Conservation (phyloP, 2,329 filamentous ascomycete genomes). For the Calcarisporium arbuscula region DNA sequence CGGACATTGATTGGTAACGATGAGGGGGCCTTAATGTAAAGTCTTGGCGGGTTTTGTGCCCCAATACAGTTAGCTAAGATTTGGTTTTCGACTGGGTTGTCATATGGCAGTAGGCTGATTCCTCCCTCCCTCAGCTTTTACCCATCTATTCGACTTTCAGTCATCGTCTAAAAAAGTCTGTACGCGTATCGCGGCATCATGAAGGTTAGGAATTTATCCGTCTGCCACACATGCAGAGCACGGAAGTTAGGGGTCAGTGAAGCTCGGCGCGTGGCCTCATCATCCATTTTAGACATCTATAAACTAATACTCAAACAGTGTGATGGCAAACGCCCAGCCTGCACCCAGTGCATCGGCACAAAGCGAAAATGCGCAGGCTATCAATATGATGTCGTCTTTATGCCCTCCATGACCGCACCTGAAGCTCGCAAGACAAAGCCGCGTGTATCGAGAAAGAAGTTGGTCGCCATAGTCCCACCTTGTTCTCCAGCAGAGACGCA, state of each 20-base stretch:
- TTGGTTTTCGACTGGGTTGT: too few relatives aligned
- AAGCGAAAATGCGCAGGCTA: slow-evolving; percentile 17
- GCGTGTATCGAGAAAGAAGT: not conserved
- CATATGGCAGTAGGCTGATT: too few relatives aligned
- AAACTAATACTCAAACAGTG: slow-evolving; percentile 11
- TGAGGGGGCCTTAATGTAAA: too few relatives aligned
- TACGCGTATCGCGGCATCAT: slow-evolving; percentile 12
- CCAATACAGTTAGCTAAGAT: slow-evolving; percentile 1
- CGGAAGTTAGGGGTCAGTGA: slow-evolving; percentile 18
- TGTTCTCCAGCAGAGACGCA: not conserved
- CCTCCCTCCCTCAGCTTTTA: too few relatives aligned
- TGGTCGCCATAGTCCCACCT: not conserved
- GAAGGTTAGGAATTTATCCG: slow-evolving; percentile 16
- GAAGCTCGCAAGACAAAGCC: not conserved
- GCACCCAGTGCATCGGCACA: slow-evolving; percentile 16
- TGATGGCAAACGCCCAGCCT: slow-evolving; percentile 18
- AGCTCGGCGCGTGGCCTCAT: not conserved
- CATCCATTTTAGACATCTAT: not conserved
- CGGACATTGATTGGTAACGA: too few relatives aligned
- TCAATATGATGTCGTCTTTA: slow-evolving; percentile 18
- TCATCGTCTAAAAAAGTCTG: too few relatives aligned
- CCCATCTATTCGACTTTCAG: too few relatives aligned
- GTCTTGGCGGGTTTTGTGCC: slow-evolving; percentile 10
- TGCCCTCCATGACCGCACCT: slow-evolving; percentile 4
- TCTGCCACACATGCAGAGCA: slow-evolving; percentile 18